phyloP scores from a whole-genome alignment of 352 stramenopile genomes.

The Phytophthora pini region DNA sequence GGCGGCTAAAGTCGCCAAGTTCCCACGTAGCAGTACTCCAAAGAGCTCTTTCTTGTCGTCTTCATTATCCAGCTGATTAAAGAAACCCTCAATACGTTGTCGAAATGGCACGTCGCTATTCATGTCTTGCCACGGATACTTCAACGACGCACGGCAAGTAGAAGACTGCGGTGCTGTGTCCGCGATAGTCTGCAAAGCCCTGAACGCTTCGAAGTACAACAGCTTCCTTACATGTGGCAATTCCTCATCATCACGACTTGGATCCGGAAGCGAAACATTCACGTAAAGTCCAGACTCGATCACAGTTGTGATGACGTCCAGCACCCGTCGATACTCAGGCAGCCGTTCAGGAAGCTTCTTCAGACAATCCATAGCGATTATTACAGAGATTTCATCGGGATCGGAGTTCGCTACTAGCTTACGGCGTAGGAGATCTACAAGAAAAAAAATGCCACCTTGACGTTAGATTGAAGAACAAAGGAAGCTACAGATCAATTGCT shows the following conservation, averaged over 20 bases:
- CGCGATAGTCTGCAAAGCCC: conserved; percentile 16
- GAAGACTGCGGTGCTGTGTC: conserved; percentile 3
- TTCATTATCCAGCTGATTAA: conserved; percentile 34
- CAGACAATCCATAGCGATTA: conserved; percentile 78
- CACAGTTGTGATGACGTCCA: conserved; percentile 59
- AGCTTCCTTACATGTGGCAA: conserved; percentile 8
- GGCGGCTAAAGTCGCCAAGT: conserved; percentile 36
- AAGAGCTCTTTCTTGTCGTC: conserved; percentile 55
- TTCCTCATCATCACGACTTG: conserved; percentile 10
- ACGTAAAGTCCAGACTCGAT: conserved; percentile 61
- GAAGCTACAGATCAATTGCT: not conserved
- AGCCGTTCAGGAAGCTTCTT: conserved; percentile 60
- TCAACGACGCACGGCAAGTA: conserved; percentile 10
- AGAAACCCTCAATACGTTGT: conserved; percentile 42
- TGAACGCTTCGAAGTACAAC: conserved; percentile 65
- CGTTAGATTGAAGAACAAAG: not conserved
- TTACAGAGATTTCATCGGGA: conserved; percentile 57
- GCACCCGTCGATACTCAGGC: conserved; percentile 65
- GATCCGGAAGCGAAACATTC: conserved; percentile 13
- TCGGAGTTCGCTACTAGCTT: conserved; percentile 52
- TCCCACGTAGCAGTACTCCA: conserved; percentile 37
- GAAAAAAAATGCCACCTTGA: not conserved
- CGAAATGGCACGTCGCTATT: conserved; percentile 21
- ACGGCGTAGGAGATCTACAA: conserved; percentile 64
- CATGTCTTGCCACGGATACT: conserved; percentile 15